Evolutionary conservation across 208 protist genomes (phyloP).

Genomic region (Acanthamoeba lenticulata): DNA sequence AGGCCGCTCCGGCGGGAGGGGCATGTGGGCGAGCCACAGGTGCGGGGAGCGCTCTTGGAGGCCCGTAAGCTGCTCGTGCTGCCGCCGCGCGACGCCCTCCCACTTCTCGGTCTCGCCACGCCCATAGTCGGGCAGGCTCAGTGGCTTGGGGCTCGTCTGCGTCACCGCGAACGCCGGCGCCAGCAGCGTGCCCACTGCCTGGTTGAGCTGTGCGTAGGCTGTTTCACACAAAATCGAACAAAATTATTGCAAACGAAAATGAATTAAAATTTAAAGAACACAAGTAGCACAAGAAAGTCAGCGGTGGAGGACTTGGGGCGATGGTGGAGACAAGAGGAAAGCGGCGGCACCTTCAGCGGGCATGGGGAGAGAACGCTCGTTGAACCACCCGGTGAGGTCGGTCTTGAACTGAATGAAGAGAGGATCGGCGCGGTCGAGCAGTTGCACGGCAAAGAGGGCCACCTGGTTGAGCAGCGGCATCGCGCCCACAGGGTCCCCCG

Average conservation of each 20-base stretch:
- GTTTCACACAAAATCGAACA: neutral
- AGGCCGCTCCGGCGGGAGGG: no score
- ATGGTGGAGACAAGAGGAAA: no score
- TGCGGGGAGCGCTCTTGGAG: neutral
- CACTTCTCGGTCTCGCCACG: constrained; percentile 41
- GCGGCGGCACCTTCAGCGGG: neutral
- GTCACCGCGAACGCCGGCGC: constrained; percentile 2
- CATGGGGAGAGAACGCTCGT: neutral
- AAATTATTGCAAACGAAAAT: no score
- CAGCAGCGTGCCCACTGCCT: constrained; percentile 1
- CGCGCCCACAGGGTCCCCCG: neutral
- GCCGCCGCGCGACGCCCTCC: constrained; percentile 24
- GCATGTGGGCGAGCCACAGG: constrained; percentile 35
- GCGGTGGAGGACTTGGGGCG: no score
- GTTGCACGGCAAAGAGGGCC: neutral
- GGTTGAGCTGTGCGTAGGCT: neutral
- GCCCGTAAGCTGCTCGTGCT: constrained; percentile 24
- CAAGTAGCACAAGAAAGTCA: no score
- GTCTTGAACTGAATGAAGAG: constrained; percentile 16
- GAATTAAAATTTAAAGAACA: no score
- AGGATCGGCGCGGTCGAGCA: neutral
- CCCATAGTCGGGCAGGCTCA: constrained; percentile 34
- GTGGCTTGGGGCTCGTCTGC: neutral
- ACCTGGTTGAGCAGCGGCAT: neutral
- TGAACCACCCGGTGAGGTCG: neutral